Conservation (phyloP, 1,284 basidiomycete genomes). For the Leccinum pseudoinsigne region DNA sequence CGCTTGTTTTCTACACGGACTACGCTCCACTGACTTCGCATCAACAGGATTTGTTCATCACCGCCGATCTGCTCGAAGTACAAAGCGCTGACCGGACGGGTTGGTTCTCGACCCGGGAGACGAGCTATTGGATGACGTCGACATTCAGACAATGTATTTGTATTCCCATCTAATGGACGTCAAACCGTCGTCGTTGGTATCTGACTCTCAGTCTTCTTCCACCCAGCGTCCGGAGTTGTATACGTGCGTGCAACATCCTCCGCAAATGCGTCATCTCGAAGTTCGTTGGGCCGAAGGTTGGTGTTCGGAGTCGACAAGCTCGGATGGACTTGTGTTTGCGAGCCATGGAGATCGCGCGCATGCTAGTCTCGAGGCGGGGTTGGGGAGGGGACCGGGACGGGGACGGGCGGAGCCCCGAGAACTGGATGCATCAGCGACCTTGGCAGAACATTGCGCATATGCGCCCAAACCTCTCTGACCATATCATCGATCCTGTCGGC, state of each 20-base stretch:
- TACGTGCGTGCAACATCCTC: conserved; percentile 70
- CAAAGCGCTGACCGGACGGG: conserved; percentile 75
- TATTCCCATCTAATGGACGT: conserved; percentile 60
- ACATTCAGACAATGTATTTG: conserved; percentile 72
- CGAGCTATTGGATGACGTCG: conserved; percentile 53
- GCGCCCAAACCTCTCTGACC: conserved; percentile 38
- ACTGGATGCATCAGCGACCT: conserved; percentile 65
- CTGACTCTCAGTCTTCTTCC: conserved; percentile 73
- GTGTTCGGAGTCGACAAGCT: conserved; percentile 59
- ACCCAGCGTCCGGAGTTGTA: conserved; percentile 68
- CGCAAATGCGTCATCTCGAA: conserved; percentile 76
- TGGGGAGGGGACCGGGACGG: background rate
- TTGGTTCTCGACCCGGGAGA: conserved; percentile 68
- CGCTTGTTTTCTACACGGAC: background rate
- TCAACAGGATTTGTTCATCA: conserved; percentile 67
- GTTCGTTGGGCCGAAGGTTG: conserved; percentile 60
- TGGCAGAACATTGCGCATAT: conserved; percentile 68
- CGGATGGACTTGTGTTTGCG: conserved; percentile 70
- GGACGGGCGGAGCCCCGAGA: conserved; percentile 64
- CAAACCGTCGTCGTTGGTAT: conserved; percentile 66
- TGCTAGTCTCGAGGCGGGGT: conserved; percentile 46
- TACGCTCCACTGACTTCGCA: conserved; percentile 10
- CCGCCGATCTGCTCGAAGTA: conserved; percentile 74
- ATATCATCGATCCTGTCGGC: conserved; percentile 36
- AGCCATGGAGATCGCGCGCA: conserved; percentile 68